Conservation (phyloP, 2,329 filamentous ascomycete species). For the Trichoderma endophyticum region DNA sequence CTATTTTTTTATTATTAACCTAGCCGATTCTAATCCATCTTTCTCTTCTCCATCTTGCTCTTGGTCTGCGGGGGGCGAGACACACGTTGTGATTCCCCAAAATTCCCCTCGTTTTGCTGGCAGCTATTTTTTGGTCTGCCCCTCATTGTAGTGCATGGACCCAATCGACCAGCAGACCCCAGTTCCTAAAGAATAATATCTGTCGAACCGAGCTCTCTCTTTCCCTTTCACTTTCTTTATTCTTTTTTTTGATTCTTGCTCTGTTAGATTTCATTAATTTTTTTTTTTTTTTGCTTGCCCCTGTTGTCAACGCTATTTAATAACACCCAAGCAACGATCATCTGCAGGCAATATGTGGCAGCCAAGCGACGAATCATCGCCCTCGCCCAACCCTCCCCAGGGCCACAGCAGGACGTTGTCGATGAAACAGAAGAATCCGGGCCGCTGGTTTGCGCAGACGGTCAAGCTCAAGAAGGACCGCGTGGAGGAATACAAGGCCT, state of each 20-base stretch:
- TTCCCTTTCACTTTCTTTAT: not conserved
- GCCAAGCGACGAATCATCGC: slow-evolving; percentile 19
- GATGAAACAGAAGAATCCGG: slow-evolving; percentile 38
- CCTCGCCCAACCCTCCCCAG: not conserved
- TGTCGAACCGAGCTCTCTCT: not conserved
- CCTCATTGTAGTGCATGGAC: not conserved
- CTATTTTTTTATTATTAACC: not conserved
- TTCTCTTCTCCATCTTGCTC: not conserved
- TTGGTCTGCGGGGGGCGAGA: slow-evolving; percentile 2
- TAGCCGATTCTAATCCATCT: not conserved
- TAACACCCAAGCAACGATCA: not conserved
- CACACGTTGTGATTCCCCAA: slow-evolving; percentile 2
- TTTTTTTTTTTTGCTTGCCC: not conserved
- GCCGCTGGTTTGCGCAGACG: slow-evolving; percentile 65
- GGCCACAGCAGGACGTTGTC: slow-evolving; percentile 4
- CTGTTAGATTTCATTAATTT: not conserved
- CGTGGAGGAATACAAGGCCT: slow-evolving; percentile 68
- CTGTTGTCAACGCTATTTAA: not conserved
- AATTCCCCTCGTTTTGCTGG: not conserved
- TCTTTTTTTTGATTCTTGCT: not conserved
- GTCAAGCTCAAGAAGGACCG: slow-evolving; percentile 67
- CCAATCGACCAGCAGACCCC: not conserved
- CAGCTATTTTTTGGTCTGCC: not conserved
- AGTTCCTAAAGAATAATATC: not conserved
- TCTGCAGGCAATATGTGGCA: slow-evolving; percentile 23